phyloP scores from a whole-genome alignment of 78 protist species.

The Neovahlkampfia damariscottae region DNA sequence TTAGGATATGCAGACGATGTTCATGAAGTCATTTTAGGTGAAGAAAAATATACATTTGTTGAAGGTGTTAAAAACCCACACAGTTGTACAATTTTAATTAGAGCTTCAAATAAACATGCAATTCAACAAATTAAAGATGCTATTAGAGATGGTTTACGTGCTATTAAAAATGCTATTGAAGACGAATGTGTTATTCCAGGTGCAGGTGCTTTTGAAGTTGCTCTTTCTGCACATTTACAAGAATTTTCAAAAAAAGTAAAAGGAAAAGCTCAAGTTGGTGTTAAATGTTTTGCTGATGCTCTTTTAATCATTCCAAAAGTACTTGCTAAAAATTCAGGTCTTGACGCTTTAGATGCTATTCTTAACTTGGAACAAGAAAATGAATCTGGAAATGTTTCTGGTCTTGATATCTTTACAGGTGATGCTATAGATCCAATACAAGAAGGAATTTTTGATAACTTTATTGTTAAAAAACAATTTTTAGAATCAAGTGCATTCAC shows the following conservation, averaged over 20 bases:
- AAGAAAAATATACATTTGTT: constrained; percentile 98
- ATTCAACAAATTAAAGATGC: constrained; percentile 97
- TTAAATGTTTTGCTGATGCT: constrained; percentile 95
- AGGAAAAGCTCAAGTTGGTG: constrained; percentile 58
- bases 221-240: constrained; percentile 51
- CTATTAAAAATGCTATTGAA: constrained; percentile 92
- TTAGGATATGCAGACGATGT: constrained; percentile 90
- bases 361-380: constrained; percentile 48
- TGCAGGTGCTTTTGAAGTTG: constrained; percentile 95
- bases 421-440: constrained; percentile 70
- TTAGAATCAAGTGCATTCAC: constrained; percentile 58
- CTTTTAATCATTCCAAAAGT: constrained; percentile 90
- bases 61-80: constrained; percentile 86
- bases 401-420: constrained; percentile 89
- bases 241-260: constrained; percentile 28
- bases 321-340: constrained; percentile 93
- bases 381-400: constrained; percentile 56
- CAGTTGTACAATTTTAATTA: constrained; percentile 92
- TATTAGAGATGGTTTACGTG: constrained; percentile 97
- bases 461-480: constrained; percentile 84
- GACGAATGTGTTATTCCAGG: constrained; percentile 84
- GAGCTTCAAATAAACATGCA: constrained; percentile 93
- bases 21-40: constrained; percentile 84
- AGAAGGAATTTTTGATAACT: constrained; percentile 94
- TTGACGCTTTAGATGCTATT: constrained; percentile 78